Base-by-base conservation (phyloP, 352 stramenopile species). In the Globisporangium camurandrum region DNA sequence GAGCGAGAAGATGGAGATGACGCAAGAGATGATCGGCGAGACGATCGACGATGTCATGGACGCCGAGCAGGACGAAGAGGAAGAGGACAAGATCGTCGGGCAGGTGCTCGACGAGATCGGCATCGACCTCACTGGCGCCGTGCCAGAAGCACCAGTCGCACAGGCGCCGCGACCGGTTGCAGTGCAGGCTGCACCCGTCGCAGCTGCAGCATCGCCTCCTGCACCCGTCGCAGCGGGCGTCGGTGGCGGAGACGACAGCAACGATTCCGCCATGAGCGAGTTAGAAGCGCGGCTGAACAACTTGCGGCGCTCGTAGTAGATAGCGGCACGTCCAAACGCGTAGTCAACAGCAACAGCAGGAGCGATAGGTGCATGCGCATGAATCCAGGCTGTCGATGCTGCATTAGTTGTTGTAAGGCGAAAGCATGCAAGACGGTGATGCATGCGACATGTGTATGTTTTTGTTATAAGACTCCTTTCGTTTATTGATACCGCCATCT, bases 81-180 rank as follows among this genome's bases (percentile, higher is more conserved):
- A 98, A 60, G 90, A 98, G 67, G 95, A 98, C 38, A 85, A 91
- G 58, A 97, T 99, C 61, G 94, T 99, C 19, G 86, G 75, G 36
- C 93, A 98, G 66, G 93, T 98, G n/a, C 67, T 98, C 38, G 94
- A 98, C 72, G 95, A 98, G 66, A 98, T 98, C 63, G 94, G 94
- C 39, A 95, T 98, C 56, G 75, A 93, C 66, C 89, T 98, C 66
- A 95, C 77, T 41, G 89, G 94, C 48, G 77, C 86, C 9, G 79
- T 98, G 20, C 90, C 94, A 14, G 91, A 96, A 66, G 93, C 91
- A 17, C 86, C 90, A 4, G 71, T 76, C 11, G 57, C 75, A 22
- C 70, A 69, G 45, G 58, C 63, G 24, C 67, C 75, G 27, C 65
- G 49, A 30, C 64, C 66, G 22, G 75, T 69, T 24, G 58, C 59